Conservation (phyloP, 441 rosid species). For the Populus hybrid region DNA sequence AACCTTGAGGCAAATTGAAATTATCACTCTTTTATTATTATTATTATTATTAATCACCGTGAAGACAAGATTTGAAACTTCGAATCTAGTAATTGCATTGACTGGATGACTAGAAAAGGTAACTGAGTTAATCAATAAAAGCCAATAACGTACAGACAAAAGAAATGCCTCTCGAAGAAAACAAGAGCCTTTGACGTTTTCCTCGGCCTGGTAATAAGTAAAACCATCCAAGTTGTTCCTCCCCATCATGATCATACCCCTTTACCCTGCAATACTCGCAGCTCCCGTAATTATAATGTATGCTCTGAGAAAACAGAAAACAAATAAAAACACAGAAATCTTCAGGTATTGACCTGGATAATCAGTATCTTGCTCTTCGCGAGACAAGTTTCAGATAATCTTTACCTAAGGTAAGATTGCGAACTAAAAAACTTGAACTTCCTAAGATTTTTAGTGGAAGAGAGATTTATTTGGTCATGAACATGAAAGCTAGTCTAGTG, state of each 20-base stretch:
- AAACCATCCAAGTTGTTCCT: background rate
- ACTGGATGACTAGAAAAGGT: background rate
- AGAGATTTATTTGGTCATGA: background rate
- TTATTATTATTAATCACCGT: background rate
- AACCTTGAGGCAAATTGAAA: background rate
- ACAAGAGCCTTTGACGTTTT: conserved; percentile 5
- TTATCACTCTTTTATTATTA: background rate
- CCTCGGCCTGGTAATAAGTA: background rate
- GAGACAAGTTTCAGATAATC: background rate
- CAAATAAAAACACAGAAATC: no score
- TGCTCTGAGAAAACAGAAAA: background rate
- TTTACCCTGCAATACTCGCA: background rate
- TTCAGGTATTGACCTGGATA: background rate
- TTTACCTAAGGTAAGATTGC: background rate
- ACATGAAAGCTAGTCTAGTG: background rate
- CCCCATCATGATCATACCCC: background rate
- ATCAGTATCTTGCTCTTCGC: background rate
- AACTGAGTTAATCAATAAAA: background rate
- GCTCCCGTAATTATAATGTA: background rate
- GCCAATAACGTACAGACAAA: conserved; percentile 11
- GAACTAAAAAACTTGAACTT: no score
- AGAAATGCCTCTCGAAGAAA: background rate
- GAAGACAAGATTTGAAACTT: background rate
- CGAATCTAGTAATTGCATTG: background rate
- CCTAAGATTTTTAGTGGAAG: background rate